phyloP scores from a whole-genome alignment of 192 early-diverging fungal genomes.

The Backusella australiensis region DNA sequence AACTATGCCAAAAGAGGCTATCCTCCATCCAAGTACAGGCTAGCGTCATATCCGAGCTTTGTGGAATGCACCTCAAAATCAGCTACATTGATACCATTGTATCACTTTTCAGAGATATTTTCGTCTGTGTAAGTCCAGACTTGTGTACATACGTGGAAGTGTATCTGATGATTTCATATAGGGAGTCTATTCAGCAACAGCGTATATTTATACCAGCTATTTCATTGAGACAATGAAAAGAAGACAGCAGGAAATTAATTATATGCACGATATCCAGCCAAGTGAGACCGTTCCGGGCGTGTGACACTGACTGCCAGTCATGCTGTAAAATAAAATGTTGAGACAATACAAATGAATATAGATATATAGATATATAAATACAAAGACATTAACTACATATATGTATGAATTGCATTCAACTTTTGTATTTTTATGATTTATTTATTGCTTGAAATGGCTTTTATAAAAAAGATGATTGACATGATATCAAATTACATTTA shows the following conservation, averaged over 20 bases:
- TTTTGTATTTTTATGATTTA: neutral
- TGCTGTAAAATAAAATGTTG: neutral
- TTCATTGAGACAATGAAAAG: neutral
- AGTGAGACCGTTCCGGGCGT: neutral
- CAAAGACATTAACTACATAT: too few species aligned
- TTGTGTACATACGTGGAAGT: neutral
- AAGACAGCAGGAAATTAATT: neutral
- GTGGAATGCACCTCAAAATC: neutral
- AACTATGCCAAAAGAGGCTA: neutral
- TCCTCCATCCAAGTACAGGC: neutral
- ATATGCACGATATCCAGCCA: neutral
- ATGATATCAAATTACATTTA: neutral
- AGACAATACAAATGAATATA: neutral
- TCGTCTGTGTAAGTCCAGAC: conserved; percentile 4
- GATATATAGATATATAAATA: neutral
- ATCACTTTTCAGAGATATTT: neutral
- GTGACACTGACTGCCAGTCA: neutral
- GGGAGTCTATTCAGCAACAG: conserved; percentile 1
- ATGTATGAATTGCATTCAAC: too few species aligned
- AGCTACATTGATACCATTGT: neutral
- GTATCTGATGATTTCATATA: neutral
- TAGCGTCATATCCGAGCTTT: neutral
- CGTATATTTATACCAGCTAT: neutral
- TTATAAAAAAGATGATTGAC: neutral
- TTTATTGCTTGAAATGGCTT: neutral